phyloP scores from a whole-genome alignment of 768 basidiomycete species.

The Candolleomyces efflorescens region DNA sequence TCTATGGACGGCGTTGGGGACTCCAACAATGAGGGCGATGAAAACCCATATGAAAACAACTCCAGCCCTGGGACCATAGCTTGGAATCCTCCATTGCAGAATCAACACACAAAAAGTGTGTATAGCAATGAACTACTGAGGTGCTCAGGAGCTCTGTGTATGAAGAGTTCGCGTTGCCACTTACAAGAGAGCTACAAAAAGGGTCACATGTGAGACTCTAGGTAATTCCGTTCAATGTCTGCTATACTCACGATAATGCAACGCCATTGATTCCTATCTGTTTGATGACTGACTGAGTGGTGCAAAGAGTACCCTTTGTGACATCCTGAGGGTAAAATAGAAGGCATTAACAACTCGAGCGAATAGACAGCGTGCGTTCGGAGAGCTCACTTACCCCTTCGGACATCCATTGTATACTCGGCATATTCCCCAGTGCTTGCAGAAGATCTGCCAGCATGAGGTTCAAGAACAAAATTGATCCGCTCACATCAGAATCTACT shows the following conservation, averaged over 20 bases:
- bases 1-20: constrained; percentile 19
- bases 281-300: constrained; percentile 42
- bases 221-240: too few relatives aligned
- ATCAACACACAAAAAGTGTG: constrained; percentile 50
- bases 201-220: too few relatives aligned
- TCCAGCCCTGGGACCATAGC: constrained; percentile 25
- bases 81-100: constrained; percentile 29
- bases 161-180: too few relatives aligned
- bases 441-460: constrained; percentile 44
- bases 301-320: constrained; percentile 35
- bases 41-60: constrained; percentile 33
- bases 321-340: constrained; percentile 19
- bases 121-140: constrained; percentile 43
- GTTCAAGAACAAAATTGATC: constrained; percentile 40
- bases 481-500: constrained; percentile 22
- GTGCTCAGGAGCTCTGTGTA: too few relatives aligned
- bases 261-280: constrained; percentile 45
- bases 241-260: constrained; percentile 32
- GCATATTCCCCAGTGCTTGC: constrained; percentile 41
- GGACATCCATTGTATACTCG: constrained; percentile 39
- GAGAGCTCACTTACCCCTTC: constrained; percentile 21
- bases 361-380: background rate
- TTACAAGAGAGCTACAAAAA: too few relatives aligned
- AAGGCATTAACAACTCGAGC: background rate
- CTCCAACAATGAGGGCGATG: background rate